Evolutionary conservation across 164 flowering plant species (phyloP), one percentile per base, ranked within the genome.

Genomic region (Cinnamomum micranthum): DNA sequence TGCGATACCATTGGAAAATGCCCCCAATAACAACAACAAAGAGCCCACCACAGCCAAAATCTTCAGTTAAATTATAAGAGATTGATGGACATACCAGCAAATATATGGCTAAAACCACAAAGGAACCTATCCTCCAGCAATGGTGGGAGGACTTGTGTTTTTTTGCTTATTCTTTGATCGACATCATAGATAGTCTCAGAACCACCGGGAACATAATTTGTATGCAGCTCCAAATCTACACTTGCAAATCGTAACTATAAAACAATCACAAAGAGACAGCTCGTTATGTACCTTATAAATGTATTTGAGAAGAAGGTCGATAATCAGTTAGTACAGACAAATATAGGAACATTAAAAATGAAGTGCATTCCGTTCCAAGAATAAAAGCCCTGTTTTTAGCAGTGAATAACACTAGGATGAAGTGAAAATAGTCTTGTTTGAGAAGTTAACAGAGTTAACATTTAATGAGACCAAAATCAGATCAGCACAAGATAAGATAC

Each of bases 91-190:
- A 65, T 33, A 89, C 98, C 99, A 85, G 88, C 98, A 90, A 96
- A 96, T 68, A 96, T 96, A 79, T 96, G 99, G 83, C 88, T 88
- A 86, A 96, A 96, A 80, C 99, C 75, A 77, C 98, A 91, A 50
- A 96, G 97, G 82, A 92, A 94, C 76, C 90, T 85, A 81, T 94
- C 99, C 77, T 96, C 98, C 6, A 92, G 91, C 68, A 96, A 78
- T 59, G 92, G 91, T 33, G 95, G 91, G 60, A 94, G 80, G 65
- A 96, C 89, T 85, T 91, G 97, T n/a, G 99, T 96, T 72, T 55
- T 81, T 70, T 81, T 66, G 68, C 85, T 73, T 51, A 96, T 86
- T 78, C 91, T 88, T 77, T 76, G 85, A 79, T 94, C 99, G 72
- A 96, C 83, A 80, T 92, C 97, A 81, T 80, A 94, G 68, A 96